Evolutionary conservation across 2,329 filamentous ascomycete species (phyloP), one percentile per base, ranked within the genome.

Genomic region (Lanzia echinophila): DNA sequence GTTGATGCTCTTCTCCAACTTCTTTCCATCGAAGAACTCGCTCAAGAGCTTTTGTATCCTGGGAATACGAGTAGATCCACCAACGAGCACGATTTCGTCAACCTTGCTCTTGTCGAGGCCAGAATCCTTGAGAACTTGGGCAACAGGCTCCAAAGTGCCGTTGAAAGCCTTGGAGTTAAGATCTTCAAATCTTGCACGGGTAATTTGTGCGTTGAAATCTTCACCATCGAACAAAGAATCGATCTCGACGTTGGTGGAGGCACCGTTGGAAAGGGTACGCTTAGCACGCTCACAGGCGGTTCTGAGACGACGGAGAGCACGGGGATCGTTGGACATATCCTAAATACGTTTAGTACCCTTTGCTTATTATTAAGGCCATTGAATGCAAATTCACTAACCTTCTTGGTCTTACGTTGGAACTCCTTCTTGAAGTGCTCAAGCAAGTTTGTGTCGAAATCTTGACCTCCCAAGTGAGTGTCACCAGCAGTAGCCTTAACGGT

Each of bases 1-100:
- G 84, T 99, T 99, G 81, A 97, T 97, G 81, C 88, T 94, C 83
- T 96, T 97, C 84, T 97, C 92, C 65, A 96, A 89, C 87, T 99
- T 96, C 90, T 99, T 99, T 77, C 91, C 91, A 73, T 95, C 88
- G 79, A 99, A 99, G 84, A 91, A 96, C 77, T 99, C 94, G 78
- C 86, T 91, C 65, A 99, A 86, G 64, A 99, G 87, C 84, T 97
- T 97, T 86, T 99, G 94, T 74, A 99, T 95, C 73, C 86, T 85
- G 70, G 94, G 94, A 67, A 99, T 99, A 90, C 94, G 94, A 70
- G 94, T 99, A 61, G 91, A 96, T 67, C 94, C 94, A 84, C 94
- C 94, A 70, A 99, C 94, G 69, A 99, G 88, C 68, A 99, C 94
- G 64, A 99, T 96, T 82, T 99, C 94, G 72, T 97, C 90, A 68